Conservation (phyloP, 257 asterid genomes). For the Solanum corneliomulleri region DNA sequence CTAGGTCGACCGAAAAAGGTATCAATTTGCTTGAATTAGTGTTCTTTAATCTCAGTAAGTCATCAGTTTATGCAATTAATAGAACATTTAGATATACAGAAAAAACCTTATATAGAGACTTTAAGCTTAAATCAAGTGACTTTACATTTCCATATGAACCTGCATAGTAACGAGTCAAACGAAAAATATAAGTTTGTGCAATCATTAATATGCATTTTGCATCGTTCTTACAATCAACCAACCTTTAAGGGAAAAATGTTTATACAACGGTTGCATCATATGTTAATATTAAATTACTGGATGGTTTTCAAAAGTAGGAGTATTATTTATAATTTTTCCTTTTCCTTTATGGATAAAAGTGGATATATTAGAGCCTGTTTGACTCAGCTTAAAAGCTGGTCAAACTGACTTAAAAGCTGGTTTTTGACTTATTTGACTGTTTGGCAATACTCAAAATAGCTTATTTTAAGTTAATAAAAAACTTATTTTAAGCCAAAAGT, state of each 20-base stretch:
- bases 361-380: too few relatives aligned
- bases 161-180: background rate
- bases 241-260: background rate
- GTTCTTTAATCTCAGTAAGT: background rate
- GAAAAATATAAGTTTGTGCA: background rate
- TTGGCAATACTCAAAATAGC: too few relatives aligned
- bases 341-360: background rate
- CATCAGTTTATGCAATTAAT: background rate
- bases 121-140: background rate
- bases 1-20: constrained; percentile 88
- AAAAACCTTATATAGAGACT: background rate
- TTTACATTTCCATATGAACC: background rate
- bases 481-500: too few relatives aligned
- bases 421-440: too few relatives aligned
- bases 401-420: too few relatives aligned
- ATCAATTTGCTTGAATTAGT: background rate
- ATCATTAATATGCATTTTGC: background rate
- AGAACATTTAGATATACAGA: background rate
- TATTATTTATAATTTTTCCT: background rate
- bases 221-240: background rate
- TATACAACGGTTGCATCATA: too few relatives aligned
- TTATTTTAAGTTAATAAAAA: too few relatives aligned
- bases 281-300: background rate
- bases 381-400: too few relatives aligned
- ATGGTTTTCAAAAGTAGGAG: background rate